These are phyloP conservation scores for Coemansia sp. DNA, from an alignment of 192 early-diverging fungal species.

Conservation along the genomic window DNA sequence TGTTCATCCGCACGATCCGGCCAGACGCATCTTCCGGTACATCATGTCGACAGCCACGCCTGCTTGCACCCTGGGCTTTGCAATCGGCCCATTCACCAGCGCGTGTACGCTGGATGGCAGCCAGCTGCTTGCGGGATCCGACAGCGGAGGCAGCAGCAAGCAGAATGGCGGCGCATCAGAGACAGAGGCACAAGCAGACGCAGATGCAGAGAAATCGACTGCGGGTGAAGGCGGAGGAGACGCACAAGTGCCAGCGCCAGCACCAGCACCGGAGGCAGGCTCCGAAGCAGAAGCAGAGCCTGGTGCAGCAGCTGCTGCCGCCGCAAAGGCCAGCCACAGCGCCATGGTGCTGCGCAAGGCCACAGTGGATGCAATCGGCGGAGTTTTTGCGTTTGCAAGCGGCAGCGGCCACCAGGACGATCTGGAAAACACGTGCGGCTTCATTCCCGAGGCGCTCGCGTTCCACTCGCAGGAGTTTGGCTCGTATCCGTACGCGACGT, in stretches of 20 bases:
- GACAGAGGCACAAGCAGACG: neutral
- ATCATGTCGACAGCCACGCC: conserved; percentile 65
- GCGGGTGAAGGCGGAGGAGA: neutral
- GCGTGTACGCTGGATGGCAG: conserved; percentile 42
- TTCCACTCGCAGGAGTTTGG: conserved; percentile 88
- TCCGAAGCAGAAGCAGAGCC: neutral
- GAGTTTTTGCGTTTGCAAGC: conserved; percentile 71
- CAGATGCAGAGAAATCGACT: too few relatives aligned
- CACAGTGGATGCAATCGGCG: conserved; percentile 54
- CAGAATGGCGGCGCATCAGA: neutral
- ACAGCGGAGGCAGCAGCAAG: neutral
- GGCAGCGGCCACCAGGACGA: conserved; percentile 61
- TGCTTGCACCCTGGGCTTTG: conserved; percentile 73
- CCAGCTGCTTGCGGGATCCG: conserved; percentile 17
- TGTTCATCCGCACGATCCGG: conserved; percentile 60
- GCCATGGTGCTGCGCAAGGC: conserved; percentile 18
- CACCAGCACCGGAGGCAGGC: neutral
- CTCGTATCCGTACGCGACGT: conserved; percentile 81
- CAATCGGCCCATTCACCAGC: conserved; percentile 63
- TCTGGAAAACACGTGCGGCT: conserved; percentile 63
- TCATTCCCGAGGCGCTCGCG: conserved; percentile 64
- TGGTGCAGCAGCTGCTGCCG: neutral
- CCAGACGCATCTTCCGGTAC: conserved; percentile 69
- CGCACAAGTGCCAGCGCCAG: neutral
- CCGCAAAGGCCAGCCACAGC: conserved; percentile 17